These are phyloP conservation scores for Hondaea fermentalgiana DNA, from an alignment of 108 stramenopile genomes.

Conservation along the genomic window DNA sequence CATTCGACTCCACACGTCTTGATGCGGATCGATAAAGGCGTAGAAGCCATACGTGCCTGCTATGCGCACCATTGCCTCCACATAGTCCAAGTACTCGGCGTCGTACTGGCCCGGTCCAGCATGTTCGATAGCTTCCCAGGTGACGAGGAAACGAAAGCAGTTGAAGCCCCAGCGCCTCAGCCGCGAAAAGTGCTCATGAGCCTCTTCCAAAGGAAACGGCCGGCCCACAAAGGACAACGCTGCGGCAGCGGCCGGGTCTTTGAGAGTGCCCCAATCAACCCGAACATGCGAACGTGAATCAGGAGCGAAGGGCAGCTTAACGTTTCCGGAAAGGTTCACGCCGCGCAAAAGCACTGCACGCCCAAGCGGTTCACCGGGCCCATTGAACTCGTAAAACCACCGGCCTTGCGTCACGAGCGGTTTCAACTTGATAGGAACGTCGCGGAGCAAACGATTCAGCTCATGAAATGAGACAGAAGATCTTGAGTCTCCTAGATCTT, in stretches of 20 bases:
- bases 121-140: constrained; percentile 48
- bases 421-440: neutral
- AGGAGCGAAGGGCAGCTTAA: neutral
- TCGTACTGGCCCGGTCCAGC: constrained; percentile 39
- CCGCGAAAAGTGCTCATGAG: constrained; percentile 27
- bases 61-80: neutral
- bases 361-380: neutral
- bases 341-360: neutral
- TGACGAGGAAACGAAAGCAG: constrained; percentile 29
- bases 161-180: constrained; percentile 31
- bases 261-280: neutral
- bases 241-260: neutral
- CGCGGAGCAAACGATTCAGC: neutral
- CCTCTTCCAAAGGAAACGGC: constrained; percentile 38
- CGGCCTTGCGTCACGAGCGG: neutral
- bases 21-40: constrained; percentile 41
- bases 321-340: constrained; percentile 1
- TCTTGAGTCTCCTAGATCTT: neutral
- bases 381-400: neutral
- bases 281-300: neutral
- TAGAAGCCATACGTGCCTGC: constrained; percentile 23
- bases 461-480: neutral
- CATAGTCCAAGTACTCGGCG: constrained; percentile 32
- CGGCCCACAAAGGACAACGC: constrained; percentile 33
- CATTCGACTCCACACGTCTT: constrained; percentile 50